Evolutionary conservation across 148 eudicot genomes (phyloP).

Genomic region (Cornus controversa): DNA sequence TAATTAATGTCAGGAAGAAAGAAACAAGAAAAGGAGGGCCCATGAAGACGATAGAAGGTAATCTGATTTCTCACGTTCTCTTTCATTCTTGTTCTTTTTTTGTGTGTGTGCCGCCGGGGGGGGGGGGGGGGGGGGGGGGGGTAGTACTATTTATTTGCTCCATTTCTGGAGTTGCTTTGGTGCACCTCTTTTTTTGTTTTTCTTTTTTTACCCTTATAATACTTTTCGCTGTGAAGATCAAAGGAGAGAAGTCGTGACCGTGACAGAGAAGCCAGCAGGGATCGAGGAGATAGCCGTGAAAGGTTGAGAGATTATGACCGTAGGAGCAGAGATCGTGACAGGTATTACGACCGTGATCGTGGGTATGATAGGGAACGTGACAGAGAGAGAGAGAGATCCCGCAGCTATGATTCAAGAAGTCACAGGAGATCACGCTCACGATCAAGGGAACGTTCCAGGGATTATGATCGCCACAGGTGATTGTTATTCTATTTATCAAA

Average conservation of each 20-base stretch:
- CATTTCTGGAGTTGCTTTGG: neutral
- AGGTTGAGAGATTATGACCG: conserved; percentile 59
- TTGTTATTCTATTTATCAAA: neutral
- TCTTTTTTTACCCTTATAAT: neutral
- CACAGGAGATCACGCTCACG: conserved; percentile 85
- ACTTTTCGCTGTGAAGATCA: conserved; percentile 45
- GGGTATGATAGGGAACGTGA: conserved; percentile 57
- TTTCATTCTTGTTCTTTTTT: no score
- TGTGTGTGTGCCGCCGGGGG: no score
- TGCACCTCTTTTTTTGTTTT: neutral
- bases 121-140: neutral
- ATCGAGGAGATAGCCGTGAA: conserved; percentile 61
- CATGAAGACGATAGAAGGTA: conserved; percentile 81
- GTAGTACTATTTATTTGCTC: neutral
- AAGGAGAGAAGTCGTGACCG: conserved; percentile 71
- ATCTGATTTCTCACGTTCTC: neutral
- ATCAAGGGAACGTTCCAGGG: conserved; percentile 75
- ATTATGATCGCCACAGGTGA: conserved; percentile 85
- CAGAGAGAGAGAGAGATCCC: conserved; percentile 70
- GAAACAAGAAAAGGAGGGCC: conserved; percentile 62
- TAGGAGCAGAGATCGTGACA: conserved; percentile 73
- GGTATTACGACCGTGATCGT: conserved; percentile 58
- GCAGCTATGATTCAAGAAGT: conserved; percentile 72
- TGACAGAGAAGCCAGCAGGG: conserved; percentile 69
- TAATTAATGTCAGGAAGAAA: conserved; percentile 68